Conservation (phyloP, 495 filamentous ascomycete species). For the Astrothelium subdiscretum region DNA sequence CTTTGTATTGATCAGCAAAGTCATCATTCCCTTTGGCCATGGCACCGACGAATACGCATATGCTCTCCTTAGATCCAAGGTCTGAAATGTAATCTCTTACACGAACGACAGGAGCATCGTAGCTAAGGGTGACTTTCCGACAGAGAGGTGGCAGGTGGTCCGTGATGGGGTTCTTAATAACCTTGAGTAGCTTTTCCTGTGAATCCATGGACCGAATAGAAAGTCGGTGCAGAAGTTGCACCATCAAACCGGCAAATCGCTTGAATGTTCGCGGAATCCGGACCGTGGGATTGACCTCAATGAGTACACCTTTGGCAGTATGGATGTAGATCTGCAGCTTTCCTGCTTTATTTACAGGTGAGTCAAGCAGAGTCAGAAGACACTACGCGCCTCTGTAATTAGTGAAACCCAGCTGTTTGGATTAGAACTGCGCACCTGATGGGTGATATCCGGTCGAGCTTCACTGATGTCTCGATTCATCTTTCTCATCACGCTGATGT, state of each 20-base stretch:
- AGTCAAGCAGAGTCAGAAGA: slow-evolving; percentile 92
- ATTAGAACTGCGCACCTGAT: slow-evolving; percentile 58
- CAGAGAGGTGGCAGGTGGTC: slow-evolving; percentile 95
- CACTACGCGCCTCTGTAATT: slow-evolving; percentile 48
- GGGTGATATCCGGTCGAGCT: slow-evolving; percentile 91
- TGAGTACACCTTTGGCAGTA: slow-evolving; percentile 89
- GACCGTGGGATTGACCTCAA: slow-evolving; percentile 93
- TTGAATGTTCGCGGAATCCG: slow-evolving; percentile 97
- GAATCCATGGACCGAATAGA: slow-evolving; percentile 93
- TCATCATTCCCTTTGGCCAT: slow-evolving; percentile 96
- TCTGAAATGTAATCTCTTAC: slow-evolving; percentile 78
- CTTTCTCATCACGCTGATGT: slow-evolving; percentile 97
- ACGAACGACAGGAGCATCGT: slow-evolving; percentile 75
- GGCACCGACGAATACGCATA: slow-evolving; percentile 94
- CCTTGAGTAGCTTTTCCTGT: slow-evolving; percentile 92
- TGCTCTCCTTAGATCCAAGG: slow-evolving; percentile 71
- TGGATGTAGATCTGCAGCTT: slow-evolving; percentile 97
- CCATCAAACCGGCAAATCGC: slow-evolving; percentile 96
- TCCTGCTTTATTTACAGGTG: slow-evolving; percentile 95
- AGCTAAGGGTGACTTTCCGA: slow-evolving; percentile 91
- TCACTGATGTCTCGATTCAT: slow-evolving; percentile 99
- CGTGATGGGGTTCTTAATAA: slow-evolving; percentile 95
- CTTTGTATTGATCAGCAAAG: slow-evolving; percentile 88
- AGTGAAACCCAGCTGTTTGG: slow-evolving; percentile 7
- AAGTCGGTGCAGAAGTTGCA: slow-evolving; percentile 92